Base-by-base conservation (phyloP, 495 filamentous ascomycete genomes). In the Schizothecium vesticola region DNA sequence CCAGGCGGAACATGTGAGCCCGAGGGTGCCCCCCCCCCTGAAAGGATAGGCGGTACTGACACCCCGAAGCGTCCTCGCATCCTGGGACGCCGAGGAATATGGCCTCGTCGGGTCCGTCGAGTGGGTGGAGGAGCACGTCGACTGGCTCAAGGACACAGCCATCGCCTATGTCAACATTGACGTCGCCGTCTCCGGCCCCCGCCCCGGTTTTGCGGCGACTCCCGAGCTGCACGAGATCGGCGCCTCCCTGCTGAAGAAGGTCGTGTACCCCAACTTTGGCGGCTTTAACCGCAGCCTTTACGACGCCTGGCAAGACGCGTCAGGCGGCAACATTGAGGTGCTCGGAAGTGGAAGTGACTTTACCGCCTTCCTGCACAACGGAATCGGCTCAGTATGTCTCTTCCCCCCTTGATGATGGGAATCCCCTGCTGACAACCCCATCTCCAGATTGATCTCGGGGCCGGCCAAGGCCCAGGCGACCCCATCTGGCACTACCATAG, bases 11-110 rank as follows among this genome's bases (percentile, higher is more conserved):
- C 8, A 93, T 97, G 64, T 66, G 7, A 59, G 64, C 4, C n/a
- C n/a, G 29, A 2, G 3, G 6, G 2, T 12, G 31, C 21, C 21
- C 0, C 11, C 24, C 59, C 1, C 23, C 12, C 11, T 1, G 6
- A 1, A 1, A 11, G 1, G 6, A 28, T 5, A 25, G 22, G 22
- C 59, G 13, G 24, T 16, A 36, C 28, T 61, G 25, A 61, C 60
- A 61, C 8, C 3, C 59, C 16, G 1, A 13, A 66, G 64, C 67
- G 87, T 92, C 64, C 92, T 97, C 74, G 88, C 90, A 26, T 93
- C 89, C 66, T 97, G 93, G 93, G 93, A 97, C 75, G 93, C 84
- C 8, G 90, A 90, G 74, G 92, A 94, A 75, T 96, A 94, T 72
- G 94, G 94, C 68, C 74, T 92, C 22, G 87, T 96, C 64, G 93